Percentiles rank a stretch among this genome's conserved stretches.
phyloP scores from a whole-genome alignment of 352 stramenopile genomes.

The Blastocystis hominis region DNA sequence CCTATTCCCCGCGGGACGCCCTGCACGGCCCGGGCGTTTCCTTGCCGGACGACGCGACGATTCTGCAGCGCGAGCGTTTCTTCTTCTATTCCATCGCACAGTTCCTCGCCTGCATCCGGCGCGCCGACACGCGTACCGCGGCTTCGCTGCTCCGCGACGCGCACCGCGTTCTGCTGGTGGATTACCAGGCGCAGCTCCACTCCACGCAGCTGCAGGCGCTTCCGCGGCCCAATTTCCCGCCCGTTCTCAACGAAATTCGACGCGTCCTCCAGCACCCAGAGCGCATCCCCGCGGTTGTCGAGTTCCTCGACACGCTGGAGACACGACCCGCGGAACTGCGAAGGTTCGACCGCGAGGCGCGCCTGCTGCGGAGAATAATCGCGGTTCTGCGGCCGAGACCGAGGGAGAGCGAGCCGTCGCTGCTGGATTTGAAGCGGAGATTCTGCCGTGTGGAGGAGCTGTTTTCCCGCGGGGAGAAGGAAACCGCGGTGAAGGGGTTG shows the following conservation, averaged over 20 bases:
- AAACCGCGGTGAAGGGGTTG: background rate
- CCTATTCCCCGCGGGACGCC: background rate
- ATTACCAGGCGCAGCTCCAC: background rate
- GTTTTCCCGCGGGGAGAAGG: background rate
- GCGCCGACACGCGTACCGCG: background rate
- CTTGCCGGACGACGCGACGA: background rate
- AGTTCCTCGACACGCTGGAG: background rate
- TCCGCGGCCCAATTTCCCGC: background rate
- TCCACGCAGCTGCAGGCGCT: background rate
- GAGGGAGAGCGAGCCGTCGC: background rate
- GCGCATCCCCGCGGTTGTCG: background rate
- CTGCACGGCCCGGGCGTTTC: background rate
- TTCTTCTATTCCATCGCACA: background rate
- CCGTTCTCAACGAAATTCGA: background rate
- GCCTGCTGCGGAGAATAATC: background rate
- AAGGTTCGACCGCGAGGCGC: background rate
- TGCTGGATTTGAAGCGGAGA: background rate
- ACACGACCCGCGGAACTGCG: background rate
- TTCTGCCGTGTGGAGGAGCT: background rate
- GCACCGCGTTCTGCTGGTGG: background rate
- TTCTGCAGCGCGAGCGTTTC: background rate
- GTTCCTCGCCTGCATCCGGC: background rate
- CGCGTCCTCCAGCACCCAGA: background rate
- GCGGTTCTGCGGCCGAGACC: background rate
- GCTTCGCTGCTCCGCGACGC: background rate